phyloP scores from a whole-genome alignment of 345 rosid species.

The Triadica sebifera region DNA sequence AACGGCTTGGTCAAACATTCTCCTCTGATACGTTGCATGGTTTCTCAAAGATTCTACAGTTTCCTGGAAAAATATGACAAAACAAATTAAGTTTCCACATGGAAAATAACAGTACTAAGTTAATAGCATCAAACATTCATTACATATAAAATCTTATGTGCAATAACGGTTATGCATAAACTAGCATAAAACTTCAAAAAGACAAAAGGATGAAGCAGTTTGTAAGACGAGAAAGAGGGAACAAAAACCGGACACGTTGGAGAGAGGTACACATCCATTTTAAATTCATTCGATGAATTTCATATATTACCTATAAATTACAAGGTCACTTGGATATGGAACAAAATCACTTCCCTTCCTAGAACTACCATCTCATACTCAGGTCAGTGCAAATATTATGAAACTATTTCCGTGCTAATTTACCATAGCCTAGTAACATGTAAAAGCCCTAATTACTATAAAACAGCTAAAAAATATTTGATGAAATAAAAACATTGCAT shows the following conservation, averaged over 20 bases:
- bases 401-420: background rate
- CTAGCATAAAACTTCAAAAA: background rate
- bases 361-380: slow-evolving; percentile 1
- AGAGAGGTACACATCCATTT: background rate
- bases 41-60: slow-evolving; percentile 73
- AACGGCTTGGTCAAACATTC: slow-evolving; percentile 97
- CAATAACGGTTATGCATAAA: background rate
- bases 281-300: background rate
- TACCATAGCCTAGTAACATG: background rate
- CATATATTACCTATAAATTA: background rate
- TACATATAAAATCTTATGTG: background rate
- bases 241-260: background rate
- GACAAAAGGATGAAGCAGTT: background rate
- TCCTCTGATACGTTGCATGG: slow-evolving; percentile 80
- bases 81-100: slow-evolving; percentile 8
- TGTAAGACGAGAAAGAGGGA: background rate
- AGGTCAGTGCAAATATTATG: background rate
- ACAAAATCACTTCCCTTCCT: background rate
- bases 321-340: background rate
- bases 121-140: background rate
- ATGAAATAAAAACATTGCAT: background rate
- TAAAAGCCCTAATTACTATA: background rate
- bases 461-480: background rate
- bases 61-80: slow-evolving; percentile 47
- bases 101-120: background rate